Evolutionary conservation across 179 eudicot species (phyloP), one percentile per base, ranked within the genome.

Genomic region (Silene coronaria): DNA sequence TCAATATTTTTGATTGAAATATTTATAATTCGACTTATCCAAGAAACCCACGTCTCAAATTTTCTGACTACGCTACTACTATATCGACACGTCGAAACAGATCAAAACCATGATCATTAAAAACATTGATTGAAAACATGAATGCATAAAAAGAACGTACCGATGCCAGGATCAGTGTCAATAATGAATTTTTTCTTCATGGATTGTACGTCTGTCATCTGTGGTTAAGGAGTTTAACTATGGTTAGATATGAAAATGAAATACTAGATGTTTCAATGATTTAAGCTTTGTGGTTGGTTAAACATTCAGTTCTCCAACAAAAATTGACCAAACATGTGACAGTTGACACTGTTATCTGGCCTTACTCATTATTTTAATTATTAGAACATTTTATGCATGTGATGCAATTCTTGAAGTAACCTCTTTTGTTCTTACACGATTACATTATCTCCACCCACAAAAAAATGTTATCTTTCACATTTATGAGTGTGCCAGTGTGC

Each of bases 131-230:
- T 26, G 7, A 67, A 58, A 14, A 28, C 21, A 65, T n/a, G 23
- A 11, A 0, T 61, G 6, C 13, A 14, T 10, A 26, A 7, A 26
- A 61, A 21, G 42, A 5, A 38, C 24, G 28, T 87, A 92, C 97
- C 97, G 28, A 92, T 86, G 48, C 96, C 97, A 60, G 97, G 97
- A 69, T 92, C 97, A 9, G 97, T 91, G 82, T 92, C 97, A 78
- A 92, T 89, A 65, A 91, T 89, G 79, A 92, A 80, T 83, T 91
- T 92, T 87, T 90, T 88, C 74, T 48, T 76, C 61, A 9, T 74
- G 68, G 67, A 75, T 55, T 55, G 59, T 17, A 55, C 59, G 19
- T 55, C 59, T 17, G 59, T 55, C 59, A 55, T 55, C 59, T 55
- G 8, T 55, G 59, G 8, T 55, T 55, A 3, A 55, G 5, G 21